Evolutionary conservation across 2,329 filamentous ascomycete species (phyloP).

Genomic region (Xylaria sp.): DNA sequence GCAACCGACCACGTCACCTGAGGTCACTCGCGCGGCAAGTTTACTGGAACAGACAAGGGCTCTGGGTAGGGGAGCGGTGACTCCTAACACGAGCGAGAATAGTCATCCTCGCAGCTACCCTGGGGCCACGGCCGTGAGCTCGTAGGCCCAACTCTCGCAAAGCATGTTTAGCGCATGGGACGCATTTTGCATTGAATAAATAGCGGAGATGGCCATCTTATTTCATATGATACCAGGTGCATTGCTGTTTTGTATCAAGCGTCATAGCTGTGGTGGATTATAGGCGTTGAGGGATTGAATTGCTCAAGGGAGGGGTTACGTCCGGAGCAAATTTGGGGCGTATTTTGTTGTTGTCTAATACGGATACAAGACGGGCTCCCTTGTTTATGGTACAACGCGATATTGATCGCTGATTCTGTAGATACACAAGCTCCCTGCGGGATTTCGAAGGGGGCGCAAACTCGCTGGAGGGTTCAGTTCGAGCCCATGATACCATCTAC

Average conservation of each 20-base stretch:
- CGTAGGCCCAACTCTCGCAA: constrained; percentile 19
- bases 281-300: constrained; percentile 33
- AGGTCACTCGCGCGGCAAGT: constrained; percentile 54
- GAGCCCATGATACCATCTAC: constrained; percentile 46
- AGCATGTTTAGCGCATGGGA: constrained; percentile 3
- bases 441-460: constrained; percentile 35
- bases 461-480: constrained; percentile 36
- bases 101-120: constrained; percentile 46
- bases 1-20: constrained; percentile 56
- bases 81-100: constrained; percentile 47
- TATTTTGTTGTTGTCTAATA: constrained; percentile 32
- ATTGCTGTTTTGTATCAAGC: constrained; percentile 46
- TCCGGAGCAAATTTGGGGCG: constrained; percentile 19
- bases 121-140: constrained; percentile 40
- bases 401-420: constrained; percentile 36
- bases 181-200: constrained; percentile 42
- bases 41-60: constrained; percentile 50
- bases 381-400: constrained; percentile 42
- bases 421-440: constrained; percentile 36
- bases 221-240: constrained; percentile 40
- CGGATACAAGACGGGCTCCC: constrained; percentile 34
- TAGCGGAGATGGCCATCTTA: constrained; percentile 42
- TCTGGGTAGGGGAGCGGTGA: constrained; percentile 46
- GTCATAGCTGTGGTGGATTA: constrained; percentile 39
- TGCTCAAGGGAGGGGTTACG: background rate